Evolutionary conservation across 2,329 filamentous ascomycete genomes (phyloP), one percentile per base, ranked within the genome.

Genomic region (Ophiosphaerella herpotricha): DNA sequence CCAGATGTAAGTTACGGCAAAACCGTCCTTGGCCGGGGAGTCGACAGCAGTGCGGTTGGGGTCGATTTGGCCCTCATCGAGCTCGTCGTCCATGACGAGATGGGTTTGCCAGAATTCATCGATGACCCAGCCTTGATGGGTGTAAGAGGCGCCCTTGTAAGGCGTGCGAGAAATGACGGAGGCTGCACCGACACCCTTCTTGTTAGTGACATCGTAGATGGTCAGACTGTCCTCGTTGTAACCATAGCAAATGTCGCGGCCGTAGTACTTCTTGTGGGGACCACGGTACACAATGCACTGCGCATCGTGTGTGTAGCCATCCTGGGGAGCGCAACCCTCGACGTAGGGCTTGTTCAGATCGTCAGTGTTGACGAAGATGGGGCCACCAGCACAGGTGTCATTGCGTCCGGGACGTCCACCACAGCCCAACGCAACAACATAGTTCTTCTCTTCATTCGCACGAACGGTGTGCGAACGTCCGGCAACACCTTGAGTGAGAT

Each of bases 261-360:
- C 78, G 12, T 71, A 70, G 70, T 81, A 83, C 40, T 75, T 67
- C 46, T 68, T 69, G 58, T 82, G 75, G 2, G 81, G 80, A 1
- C 82, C 81, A 11, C 74, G 75, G 71, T 82, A 82, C 39, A 80
- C 76, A 26, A 85, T 74, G 68, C 82, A 85, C 68, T 85, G 82
- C 4, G 82, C 81, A 56, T 85, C 82, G 63, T 85, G 82, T 14
- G 83, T 80, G 61, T 85, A 85, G 49, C 82, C 82, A 61, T 84
- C 82, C 31, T 77, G 66, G n/a, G 75, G 71, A 4, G 77, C 77
- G 60, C 82, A 85, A 24, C 82, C 82, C 14, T 80, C 78, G 5
- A 75, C 77, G 32, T 69, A 77, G 11, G 68, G 68, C 54, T 70
- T 69, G 29, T 62, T 48, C 8, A 81, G 75, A 58, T 84, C 77